These are phyloP conservation scores for Wickerhamomyces pijperi DNA, from an alignment of 805 yeast species.

Conservation along the genomic window DNA sequence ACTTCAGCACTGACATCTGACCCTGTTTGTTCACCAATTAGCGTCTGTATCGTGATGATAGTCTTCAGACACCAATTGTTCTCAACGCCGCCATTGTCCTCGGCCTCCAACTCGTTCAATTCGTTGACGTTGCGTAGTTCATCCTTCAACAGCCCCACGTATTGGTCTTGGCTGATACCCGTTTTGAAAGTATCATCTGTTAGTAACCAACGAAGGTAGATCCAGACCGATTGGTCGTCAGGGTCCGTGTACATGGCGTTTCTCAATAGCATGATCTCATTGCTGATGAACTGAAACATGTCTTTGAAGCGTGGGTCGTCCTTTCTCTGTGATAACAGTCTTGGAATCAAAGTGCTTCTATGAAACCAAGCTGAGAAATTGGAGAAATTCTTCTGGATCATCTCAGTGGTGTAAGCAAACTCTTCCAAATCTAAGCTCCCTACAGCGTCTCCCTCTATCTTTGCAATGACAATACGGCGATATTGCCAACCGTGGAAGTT, in stretches of 20 bases:
- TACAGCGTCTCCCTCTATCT: constrained; percentile 18
- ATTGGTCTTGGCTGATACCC: constrained; percentile 19
- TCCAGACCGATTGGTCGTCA: constrained; percentile 90
- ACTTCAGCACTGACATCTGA: constrained; percentile 16
- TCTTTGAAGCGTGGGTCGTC: constrained; percentile 19
- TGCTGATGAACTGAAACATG: constrained; percentile 25
- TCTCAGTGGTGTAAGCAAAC: constrained; percentile 64
- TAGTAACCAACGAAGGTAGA: constrained; percentile 73
- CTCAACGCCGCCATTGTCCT: constrained; percentile 43
- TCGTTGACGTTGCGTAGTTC: constrained; percentile 44
- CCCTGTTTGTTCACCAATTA: constrained; percentile 13
- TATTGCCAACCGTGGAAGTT: constrained; percentile 97
- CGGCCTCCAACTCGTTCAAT: constrained; percentile 62
- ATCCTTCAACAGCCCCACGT: constrained; percentile 27
- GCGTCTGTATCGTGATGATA: constrained; percentile 33
- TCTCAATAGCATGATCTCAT: constrained; percentile 59
- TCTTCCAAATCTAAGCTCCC: constrained; percentile 34
- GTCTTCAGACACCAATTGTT: constrained; percentile 71
- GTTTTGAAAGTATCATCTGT: constrained; percentile 22
- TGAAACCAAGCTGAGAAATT: constrained; percentile 97
- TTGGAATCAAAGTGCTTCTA: constrained; percentile 58
- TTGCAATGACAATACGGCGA: constrained; percentile 56
- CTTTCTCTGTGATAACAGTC: constrained; percentile 25
- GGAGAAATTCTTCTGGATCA: constrained; percentile 75
- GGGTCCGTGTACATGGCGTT: constrained; percentile 90